Evolutionary conservation across 352 stramenopile species (phyloP).

Genomic region (Aphanomyces astaci): DNA sequence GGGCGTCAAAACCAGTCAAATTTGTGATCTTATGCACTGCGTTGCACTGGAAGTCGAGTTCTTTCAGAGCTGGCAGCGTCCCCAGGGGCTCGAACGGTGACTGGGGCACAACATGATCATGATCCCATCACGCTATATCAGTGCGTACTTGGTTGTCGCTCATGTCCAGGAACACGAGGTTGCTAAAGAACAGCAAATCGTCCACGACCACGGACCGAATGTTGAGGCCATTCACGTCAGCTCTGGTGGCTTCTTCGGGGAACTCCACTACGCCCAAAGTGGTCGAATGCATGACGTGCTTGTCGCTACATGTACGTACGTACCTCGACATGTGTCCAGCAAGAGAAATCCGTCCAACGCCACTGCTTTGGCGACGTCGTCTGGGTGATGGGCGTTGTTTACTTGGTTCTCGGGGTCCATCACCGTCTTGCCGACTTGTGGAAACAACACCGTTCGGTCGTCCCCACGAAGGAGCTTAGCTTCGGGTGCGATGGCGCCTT

Average conservation of each 20-base stretch:
- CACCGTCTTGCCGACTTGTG: neutral
- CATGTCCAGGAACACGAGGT: conserved; percentile 61
- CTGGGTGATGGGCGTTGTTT: neutral
- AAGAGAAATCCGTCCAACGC: conserved; percentile 68
- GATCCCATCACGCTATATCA: neutral
- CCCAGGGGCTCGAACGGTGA: conserved; percentile 57
- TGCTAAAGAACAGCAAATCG: conserved; percentile 73
- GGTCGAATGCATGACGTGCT: neutral
- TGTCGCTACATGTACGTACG: neutral
- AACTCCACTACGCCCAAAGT: conserved; percentile 59
- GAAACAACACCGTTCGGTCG: neutral
- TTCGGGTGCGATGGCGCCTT: neutral
- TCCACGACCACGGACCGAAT: conserved; percentile 59
- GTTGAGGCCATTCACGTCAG: conserved; percentile 47
- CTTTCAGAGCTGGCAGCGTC: conserved; percentile 47
- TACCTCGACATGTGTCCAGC: conserved; percentile 65
- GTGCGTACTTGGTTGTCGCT: conserved; percentile 65
- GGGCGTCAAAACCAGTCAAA: conserved; percentile 48
- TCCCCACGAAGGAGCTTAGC: neutral
- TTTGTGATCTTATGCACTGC: conserved; percentile 41
- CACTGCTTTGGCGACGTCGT: neutral
- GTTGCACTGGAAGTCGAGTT: conserved; percentile 80
- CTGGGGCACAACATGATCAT: conserved; percentile 16
- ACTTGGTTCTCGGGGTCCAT: neutral
- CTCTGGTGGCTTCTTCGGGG: conserved; percentile 61